A percentile compares a stretch with the other conserved stretches of the same genome.
phyloP scores from a whole-genome alignment of 768 basidiomycete species.

The Boletus pseudopeckii region DNA sequence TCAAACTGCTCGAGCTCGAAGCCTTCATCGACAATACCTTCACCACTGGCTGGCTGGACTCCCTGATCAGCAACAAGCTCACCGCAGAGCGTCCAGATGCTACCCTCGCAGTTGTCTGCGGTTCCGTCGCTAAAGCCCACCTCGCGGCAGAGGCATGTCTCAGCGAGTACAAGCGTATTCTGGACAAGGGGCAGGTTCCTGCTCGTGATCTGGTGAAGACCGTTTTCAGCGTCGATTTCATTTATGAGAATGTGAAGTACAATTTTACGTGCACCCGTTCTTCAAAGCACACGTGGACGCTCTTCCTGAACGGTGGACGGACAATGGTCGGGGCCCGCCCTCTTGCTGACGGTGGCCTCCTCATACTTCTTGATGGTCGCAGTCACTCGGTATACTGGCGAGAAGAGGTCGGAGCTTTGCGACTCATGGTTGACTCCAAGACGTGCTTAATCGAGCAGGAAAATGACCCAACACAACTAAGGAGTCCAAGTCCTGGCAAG shows the following conservation, averaged over 20 bases:
- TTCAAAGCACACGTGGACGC: constrained; percentile 83
- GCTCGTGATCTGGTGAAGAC: constrained; percentile 93
- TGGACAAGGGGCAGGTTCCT: constrained; percentile 98
- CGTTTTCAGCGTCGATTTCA: constrained; percentile 95
- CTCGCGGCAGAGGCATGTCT: constrained; percentile 87
- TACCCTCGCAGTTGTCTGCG: constrained; percentile 91
- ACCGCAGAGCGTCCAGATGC: constrained; percentile 95
- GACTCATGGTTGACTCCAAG: constrained; percentile 94
- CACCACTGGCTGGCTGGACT: constrained; percentile 98
- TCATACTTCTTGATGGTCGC: constrained; percentile 87
- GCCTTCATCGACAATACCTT: constrained; percentile 97
- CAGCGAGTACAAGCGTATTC: constrained; percentile 88
- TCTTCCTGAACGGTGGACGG: constrained; percentile 94
- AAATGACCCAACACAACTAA: constrained; percentile 96
- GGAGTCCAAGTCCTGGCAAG: constrained; percentile 96
- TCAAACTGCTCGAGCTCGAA: constrained; percentile 93
- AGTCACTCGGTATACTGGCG: constrained; percentile 98
- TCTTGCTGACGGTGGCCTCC: constrained; percentile 91
- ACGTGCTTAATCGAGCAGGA: constrained; percentile 99
- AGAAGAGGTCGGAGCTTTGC: constrained; percentile 92
- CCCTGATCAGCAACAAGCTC: constrained; percentile 92
- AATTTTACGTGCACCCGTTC: constrained; percentile 94
- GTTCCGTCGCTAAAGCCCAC: constrained; percentile 93
- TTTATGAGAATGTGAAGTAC: constrained; percentile 93
- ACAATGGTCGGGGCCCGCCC: constrained; percentile 90